Conservation (phyloP, 192 early-diverging fungal genomes). For the Helicostylum pulchrum region DNA sequence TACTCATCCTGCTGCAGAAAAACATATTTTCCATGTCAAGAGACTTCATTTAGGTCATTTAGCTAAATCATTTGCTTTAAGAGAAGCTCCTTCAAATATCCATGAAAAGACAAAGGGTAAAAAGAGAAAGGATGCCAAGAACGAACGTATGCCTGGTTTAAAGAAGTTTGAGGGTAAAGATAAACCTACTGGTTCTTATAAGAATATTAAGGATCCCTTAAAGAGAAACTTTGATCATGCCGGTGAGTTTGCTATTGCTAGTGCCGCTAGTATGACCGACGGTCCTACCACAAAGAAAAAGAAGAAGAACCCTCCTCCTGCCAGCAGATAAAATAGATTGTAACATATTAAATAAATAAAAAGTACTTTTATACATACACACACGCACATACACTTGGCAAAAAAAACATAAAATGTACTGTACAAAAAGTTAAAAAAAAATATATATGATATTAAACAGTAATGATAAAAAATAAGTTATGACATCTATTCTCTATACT, state of each 20-base stretch:
- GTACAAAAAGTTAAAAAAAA: no score
- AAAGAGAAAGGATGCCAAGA: conserved; percentile 35
- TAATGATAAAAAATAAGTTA: no score
- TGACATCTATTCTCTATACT: conserved; percentile 50
- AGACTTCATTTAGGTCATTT: conserved; percentile 95
- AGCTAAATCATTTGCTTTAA: conserved; percentile 94
- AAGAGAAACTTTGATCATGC: conserved; percentile 35
- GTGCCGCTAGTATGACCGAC: conserved; percentile 8
- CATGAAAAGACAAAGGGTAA: conserved; percentile 43
- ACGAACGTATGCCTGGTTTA: conserved; percentile 33
- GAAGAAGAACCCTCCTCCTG: not conserved
- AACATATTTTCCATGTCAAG: conserved; percentile 91
- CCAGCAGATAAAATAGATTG: no score
- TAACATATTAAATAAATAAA: no score
- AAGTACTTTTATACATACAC: no score
- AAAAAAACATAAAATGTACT: no score
- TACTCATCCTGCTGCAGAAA: conserved; percentile 81
- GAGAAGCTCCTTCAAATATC: conserved; percentile 82
- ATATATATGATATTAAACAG: no score
- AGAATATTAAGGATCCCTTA: conserved; percentile 25
- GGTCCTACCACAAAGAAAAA: conserved; percentile 38
- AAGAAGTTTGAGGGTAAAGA: conserved; percentile 18
- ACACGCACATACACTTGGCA: no score
- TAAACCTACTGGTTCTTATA: not conserved
- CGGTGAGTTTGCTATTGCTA: conserved; percentile 37